Evolutionary conservation across 2,329 filamentous ascomycete genomes (phyloP).

Genomic region (Neonectria magnoliae): DNA sequence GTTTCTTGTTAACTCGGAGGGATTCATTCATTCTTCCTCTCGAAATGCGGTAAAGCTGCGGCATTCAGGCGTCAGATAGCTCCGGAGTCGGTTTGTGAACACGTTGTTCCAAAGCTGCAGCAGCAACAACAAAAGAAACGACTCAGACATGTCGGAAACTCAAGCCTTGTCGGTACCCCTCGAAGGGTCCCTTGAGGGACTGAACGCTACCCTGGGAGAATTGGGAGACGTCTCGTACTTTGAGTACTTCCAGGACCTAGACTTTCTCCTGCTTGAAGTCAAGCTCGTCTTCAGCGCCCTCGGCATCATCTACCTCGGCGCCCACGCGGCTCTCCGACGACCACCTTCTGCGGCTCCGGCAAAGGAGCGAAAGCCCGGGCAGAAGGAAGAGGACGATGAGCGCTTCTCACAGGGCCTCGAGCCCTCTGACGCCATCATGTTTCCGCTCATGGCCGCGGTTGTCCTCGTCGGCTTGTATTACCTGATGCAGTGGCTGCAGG

Average conservation of each 20-base stretch:
- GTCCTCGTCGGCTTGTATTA: conserved; percentile 84
- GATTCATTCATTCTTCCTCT: not conserved
- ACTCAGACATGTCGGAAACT: conserved; percentile 40
- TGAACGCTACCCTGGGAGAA: conserved; percentile 44
- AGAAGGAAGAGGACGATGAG: conserved; percentile 61
- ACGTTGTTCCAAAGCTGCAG: conserved; percentile 29
- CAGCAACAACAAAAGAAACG: conserved; percentile 8
- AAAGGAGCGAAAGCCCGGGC: conserved; percentile 56
- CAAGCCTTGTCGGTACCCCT: conserved; percentile 25
- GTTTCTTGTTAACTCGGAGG: not conserved
- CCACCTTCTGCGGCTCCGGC: conserved; percentile 79
- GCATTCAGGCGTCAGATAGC: not conserved
- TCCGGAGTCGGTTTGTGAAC: conserved; percentile 24
- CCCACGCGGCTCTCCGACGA: conserved; percentile 85
- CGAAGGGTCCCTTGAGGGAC: conserved; percentile 40
- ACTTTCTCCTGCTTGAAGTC: conserved; percentile 57
- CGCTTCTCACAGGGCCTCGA: conserved; percentile 61
- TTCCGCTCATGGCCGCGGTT: conserved; percentile 80
- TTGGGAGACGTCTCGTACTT: conserved; percentile 40
- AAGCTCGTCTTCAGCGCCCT: conserved; percentile 72
- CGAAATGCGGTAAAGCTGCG: conserved; percentile 10
- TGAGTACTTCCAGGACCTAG: conserved; percentile 47
- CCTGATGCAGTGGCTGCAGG: conserved; percentile 87
- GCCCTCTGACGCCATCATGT: conserved; percentile 83
- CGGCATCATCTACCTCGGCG: conserved; percentile 84